A percentile compares a stretch with the other conserved stretches of the same genome.
phyloP scores from a whole-genome alignment of 129 eudicot genomes.

The Chrysanthemum makinoi region DNA sequence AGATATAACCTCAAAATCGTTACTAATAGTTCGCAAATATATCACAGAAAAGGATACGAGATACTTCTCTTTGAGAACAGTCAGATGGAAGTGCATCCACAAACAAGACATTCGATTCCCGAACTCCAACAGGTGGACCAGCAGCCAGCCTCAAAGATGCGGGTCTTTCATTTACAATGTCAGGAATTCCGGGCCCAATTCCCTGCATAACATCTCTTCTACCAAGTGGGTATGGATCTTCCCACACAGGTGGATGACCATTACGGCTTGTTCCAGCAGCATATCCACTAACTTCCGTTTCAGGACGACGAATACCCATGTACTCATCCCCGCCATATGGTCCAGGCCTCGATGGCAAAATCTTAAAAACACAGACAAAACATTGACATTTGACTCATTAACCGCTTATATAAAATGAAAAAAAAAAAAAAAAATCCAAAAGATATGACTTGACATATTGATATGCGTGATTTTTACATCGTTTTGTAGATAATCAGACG shows the following conservation, averaged over 20 bases:
- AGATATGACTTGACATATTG: not conserved
- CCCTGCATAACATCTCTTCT: constrained; percentile 35
- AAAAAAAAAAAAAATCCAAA: not conserved
- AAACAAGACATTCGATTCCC: constrained; percentile 66
- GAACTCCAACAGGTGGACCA: constrained; percentile 35
- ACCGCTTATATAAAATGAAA: constrained; percentile 5
- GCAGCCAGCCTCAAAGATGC: constrained; percentile 4
- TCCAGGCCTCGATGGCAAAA: constrained; percentile 37
- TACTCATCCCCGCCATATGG: constrained; percentile 29
- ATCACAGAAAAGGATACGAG: constrained; percentile 68
- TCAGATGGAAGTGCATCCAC: constrained; percentile 89
- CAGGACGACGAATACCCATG: not conserved
- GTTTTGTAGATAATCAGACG: constrained; percentile 39
- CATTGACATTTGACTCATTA: constrained; percentile 1
- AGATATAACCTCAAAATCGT: too few species aligned
- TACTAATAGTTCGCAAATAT: too few species aligned
- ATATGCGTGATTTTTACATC: constrained; percentile 47
- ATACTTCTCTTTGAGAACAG: constrained; percentile 84
- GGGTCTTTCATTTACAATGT: not conserved
- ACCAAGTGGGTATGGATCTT: constrained; percentile 35
- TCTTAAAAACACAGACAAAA: constrained; percentile 28
- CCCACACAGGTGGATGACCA: constrained; percentile 31
- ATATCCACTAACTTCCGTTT: not conserved
- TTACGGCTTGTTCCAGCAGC: constrained; percentile 29
- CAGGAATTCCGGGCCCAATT: not conserved